Percentiles rank a stretch among this genome's conserved stretches.
Evolutionary conservation across 2,329 filamentous ascomycete species (phyloP).

Genomic region (Teratosphaeria viscida): DNA sequence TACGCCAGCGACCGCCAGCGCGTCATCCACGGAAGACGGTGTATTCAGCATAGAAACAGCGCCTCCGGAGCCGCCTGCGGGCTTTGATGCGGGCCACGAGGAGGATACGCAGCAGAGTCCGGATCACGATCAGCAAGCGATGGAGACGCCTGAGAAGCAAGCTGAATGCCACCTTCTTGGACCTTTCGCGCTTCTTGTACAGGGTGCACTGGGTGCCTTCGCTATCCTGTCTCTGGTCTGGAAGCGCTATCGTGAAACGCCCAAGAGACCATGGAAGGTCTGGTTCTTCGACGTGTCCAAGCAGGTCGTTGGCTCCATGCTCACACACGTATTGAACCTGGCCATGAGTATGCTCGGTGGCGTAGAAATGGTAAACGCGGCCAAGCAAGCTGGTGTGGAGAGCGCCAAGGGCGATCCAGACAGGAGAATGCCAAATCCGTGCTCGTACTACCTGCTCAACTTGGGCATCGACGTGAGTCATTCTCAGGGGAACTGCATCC

Average conservation of each 20-base stretch:
- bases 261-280: conserved; percentile 85
- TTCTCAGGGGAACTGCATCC: not conserved
- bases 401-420: conserved; percentile 34
- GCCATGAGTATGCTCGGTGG: conserved; percentile 95
- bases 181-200: conserved; percentile 81
- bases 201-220: conserved; percentile 72
- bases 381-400: conserved; percentile 19
- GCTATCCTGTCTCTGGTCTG: conserved; percentile 80
- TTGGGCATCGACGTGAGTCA: conserved; percentile 82
- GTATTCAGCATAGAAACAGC: conserved; percentile 17
- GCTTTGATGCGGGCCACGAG: conserved; percentile 3
- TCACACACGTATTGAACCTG: conserved; percentile 86
- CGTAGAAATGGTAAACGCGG: conserved; percentile 58
- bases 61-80: conserved; percentile 10
- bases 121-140: not conserved
- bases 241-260: conserved; percentile 86
- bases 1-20: not conserved
- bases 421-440: conserved; percentile 67
- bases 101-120: conserved; percentile 5
- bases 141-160: not conserved
- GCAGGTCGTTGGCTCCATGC: conserved; percentile 85
- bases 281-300: conserved; percentile 98
- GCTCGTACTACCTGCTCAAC: conserved; percentile 92
- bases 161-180: conserved; percentile 83
- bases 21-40: conserved; percentile 7